Evolutionary conservation across 2,329 filamentous ascomycete genomes (phyloP), one percentile per base, ranked within the genome.

Genomic region (Raffaelea albimanens): DNA sequence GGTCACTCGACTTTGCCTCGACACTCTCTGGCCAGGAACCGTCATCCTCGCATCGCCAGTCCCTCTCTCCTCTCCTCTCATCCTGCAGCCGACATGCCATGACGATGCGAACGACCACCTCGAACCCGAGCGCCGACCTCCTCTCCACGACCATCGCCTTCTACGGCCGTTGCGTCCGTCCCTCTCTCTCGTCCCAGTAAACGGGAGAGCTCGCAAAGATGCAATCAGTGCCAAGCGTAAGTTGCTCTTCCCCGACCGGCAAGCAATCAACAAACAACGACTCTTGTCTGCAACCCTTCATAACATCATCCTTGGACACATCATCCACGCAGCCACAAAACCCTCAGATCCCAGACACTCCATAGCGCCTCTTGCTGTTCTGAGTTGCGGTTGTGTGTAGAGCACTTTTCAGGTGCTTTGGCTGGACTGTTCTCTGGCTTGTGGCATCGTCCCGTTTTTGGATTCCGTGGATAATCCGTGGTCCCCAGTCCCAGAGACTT

Each of bases 191-290:
- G 46, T 46, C 46, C 34, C 22, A 49, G 16, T 51, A 48, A 44
- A 42, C 13, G n/a, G 21, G 56, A 53, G 53, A 50, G 48, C 58
- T 51, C 34, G 55, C 58, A 57, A 64, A 53, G 49, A 67, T 67
- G 64, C 63, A 65, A 56, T 61, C 63, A 45, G 64, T 67, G 55
- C 63, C 64, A 46, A 72, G 68, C 66, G 69, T 72, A 69, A 71
- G 69, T 71, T 33, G n/a, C 19, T 13, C 11, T 21, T 16, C 33
- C 19, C 13, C 7, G 25, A 7, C 7, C 25, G 13, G 25, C 25
- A 29, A 29, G 25, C n/a, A n/a, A n/a, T n/a, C n/a, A n/a, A n/a
- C n/a, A n/a, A n/a, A n/a, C n/a, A n/a, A n/a, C n/a, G n/a, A n/a
- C n/a, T n/a, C n/a, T n/a, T n/a, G n/a, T n/a, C n/a, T n/a, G n/a